These are phyloP conservation scores for Stephanodiscus triporus DNA, from an alignment of 108 stramenopile species.

Conservation along the genomic window DNA sequence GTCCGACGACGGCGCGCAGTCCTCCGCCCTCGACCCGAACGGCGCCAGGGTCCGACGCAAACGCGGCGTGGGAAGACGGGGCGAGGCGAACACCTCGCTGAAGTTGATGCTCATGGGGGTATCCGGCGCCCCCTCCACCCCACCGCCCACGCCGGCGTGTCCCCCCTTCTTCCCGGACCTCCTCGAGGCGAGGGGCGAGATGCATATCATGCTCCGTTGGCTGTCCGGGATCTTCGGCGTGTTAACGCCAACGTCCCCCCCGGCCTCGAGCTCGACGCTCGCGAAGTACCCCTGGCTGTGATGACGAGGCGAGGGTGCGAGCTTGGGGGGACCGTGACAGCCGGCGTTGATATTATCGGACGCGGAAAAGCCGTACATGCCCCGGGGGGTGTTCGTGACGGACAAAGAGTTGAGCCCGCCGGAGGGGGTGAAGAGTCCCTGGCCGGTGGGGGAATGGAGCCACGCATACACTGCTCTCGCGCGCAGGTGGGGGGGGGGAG, in stretches of 20 bases:
- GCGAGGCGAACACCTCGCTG: slow-evolving; percentile 77
- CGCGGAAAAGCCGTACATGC: slow-evolving; percentile 51
- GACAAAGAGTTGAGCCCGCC: slow-evolving; percentile 59
- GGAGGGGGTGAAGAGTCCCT: slow-evolving; percentile 80
- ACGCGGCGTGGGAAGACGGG: slow-evolving; percentile 27
- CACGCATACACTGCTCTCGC: slow-evolving; percentile 68
- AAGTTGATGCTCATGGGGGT: slow-evolving; percentile 73
- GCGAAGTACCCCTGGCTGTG: slow-evolving; percentile 63
- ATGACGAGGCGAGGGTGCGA: slow-evolving; percentile 50
- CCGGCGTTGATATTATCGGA: slow-evolving; percentile 2
- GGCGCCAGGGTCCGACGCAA: slow-evolving; percentile 9
- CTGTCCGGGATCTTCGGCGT: slow-evolving; percentile 28
- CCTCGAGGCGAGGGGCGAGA: slow-evolving; percentile 76
- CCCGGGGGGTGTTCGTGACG: slow-evolving; percentile 71
- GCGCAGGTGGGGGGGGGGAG: not conserved
- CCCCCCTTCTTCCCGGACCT: slow-evolving; percentile 24
- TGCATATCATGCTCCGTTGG: slow-evolving; percentile 74
- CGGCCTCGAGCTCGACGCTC: slow-evolving; percentile 53
- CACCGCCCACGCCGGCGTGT: not conserved
- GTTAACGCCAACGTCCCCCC: slow-evolving; percentile 30
- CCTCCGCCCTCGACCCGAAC: slow-evolving; percentile 27
- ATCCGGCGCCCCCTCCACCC: slow-evolving; percentile 21
- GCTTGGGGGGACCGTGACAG: slow-evolving; percentile 55
- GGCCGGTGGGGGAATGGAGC: slow-evolving; percentile 78
- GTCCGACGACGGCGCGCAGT: slow-evolving; percentile 42